Evolutionary conservation across 805 yeast genomes (phyloP), one percentile per base, ranked within the genome.

Genomic region (Candida boleticola): DNA sequence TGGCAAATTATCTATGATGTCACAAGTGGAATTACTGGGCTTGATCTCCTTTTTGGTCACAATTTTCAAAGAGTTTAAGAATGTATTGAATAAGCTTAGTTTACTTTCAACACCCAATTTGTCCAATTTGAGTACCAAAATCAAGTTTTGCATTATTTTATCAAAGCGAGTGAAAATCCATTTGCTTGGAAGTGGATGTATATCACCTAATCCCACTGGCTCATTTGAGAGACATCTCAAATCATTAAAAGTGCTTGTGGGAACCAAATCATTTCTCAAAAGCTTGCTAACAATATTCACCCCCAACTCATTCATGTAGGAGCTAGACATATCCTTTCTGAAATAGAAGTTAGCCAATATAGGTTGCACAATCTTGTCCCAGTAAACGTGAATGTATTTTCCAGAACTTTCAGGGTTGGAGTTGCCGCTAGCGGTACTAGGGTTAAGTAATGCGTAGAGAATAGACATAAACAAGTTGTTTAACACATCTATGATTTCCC

Each of bases 311-410:
- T 65, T 55, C 60, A 63, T 47, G 29, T 55, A 47, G 1, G 49
- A 29, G 14, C 37, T 52, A 3, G 65, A 53, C 1, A 40, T 19
- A n/a, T 47, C 53, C 31, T 58, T 56, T 20, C 55, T 60, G 54
- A 68, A 68, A 37, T 67, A 68, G 39, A 70, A 62, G 31, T 52
- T 56, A 6, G 50, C 19, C 21, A 70, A 48, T 1, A 65, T 49
- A 1, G 66, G 66, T 29, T 57, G 63, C 9, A 70, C 45, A 4
- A 70, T 49, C 29, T 56, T 57, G 39, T 68, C 73, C 74, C 74
- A 70, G 30, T 62, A 60, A 6, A 64, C 45, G 36, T 60, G 60
- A 27, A 64, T 41, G 42, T 60, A 56, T 40, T 60, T 63, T 5
- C 14, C 14, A 13, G 31, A 6, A 13, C 14, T 29, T n/a, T 25